phyloP scores from a whole-genome alignment of 2,329 filamentous ascomycete genomes.

The Zasmidium cellare region DNA sequence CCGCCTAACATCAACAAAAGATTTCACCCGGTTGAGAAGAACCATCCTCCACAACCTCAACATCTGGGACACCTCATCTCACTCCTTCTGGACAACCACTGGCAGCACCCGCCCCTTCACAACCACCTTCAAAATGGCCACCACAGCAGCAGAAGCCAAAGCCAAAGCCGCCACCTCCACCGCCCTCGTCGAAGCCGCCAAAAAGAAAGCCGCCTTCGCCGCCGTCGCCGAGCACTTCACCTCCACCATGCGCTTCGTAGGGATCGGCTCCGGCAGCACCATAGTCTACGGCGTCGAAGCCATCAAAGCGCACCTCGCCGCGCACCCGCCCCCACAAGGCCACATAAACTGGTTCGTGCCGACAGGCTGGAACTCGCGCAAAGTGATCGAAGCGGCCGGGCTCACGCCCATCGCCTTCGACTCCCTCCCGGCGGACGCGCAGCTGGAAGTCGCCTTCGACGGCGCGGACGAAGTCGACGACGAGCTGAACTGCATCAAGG shows the following conservation, averaged over 20 bases:
- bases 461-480: conserved; percentile 96
- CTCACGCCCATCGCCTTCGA: conserved; percentile 77
- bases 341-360: conserved; percentile 79
- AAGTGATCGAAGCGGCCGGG: conserved; percentile 78
- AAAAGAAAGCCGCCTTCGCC: conserved; percentile 70
- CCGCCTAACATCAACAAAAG: neutral
- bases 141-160: conserved; percentile 8
- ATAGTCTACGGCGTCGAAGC: conserved; percentile 85
- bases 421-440: conserved; percentile 62
- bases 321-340: conserved; percentile 45
- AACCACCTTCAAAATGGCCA: conserved; percentile 10
- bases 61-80: too few relatives aligned
- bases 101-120: neutral
- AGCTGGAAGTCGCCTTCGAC: conserved; percentile 90
- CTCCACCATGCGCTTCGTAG: conserved; percentile 63
- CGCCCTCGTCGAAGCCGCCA: conserved; percentile 64
- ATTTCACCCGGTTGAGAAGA: neutral
- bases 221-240: conserved; percentile 74
- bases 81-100: too few relatives aligned
- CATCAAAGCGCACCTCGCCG: conserved; percentile 61
- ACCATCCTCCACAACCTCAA: neutral
- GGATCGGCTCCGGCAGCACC: conserved; percentile 79
- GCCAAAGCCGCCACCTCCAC: conserved; percentile 6
- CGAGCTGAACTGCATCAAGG: conserved; percentile 95
- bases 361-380: conserved; percentile 86